Percentiles rank a stretch among this genome's conserved stretches.
Conservation (phyloP, 202 grass and related monocot species). For the Carex arenaria region DNA sequence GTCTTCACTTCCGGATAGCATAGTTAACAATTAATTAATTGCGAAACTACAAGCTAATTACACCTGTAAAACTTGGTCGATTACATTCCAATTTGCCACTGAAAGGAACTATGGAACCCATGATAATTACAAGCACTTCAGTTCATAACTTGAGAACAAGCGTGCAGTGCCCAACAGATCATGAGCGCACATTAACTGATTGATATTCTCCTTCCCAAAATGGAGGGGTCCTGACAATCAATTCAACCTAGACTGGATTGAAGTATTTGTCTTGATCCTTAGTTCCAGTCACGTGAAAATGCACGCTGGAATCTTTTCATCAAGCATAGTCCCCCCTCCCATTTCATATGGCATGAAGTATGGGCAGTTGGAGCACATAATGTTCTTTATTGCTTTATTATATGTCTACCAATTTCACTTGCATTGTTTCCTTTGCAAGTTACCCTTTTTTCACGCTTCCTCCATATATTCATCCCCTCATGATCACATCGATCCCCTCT, state of each 20-base stretch:
- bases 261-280: slow-evolving; percentile 14
- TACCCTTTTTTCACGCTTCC: background rate
- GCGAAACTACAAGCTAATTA: background rate
- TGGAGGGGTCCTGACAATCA: background rate
- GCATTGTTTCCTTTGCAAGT: slow-evolving; percentile 16
- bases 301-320: slow-evolving; percentile 4
- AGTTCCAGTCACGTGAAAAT: slow-evolving; percentile 15
- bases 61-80: background rate
- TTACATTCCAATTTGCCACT: background rate
- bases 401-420: slow-evolving; percentile 9
- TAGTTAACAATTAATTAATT: background rate
- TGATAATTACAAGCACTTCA: slow-evolving; percentile 10
- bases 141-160: background rate
- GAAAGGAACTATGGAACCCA: background rate
- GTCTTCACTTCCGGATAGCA: background rate
- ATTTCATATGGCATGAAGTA: slow-evolving; percentile 11
- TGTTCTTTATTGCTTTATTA: slow-evolving; percentile 13
- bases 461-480: background rate
- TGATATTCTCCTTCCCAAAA: slow-evolving; percentile 15
- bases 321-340: background rate
- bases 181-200: background rate
- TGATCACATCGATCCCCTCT: background rate
- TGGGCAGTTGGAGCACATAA: slow-evolving; percentile 18
- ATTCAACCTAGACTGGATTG: slow-evolving; percentile 15
- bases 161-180: background rate